phyloP scores from a whole-genome alignment of 2,329 filamentous ascomycete genomes.

The Fusarium subglutinans region DNA sequence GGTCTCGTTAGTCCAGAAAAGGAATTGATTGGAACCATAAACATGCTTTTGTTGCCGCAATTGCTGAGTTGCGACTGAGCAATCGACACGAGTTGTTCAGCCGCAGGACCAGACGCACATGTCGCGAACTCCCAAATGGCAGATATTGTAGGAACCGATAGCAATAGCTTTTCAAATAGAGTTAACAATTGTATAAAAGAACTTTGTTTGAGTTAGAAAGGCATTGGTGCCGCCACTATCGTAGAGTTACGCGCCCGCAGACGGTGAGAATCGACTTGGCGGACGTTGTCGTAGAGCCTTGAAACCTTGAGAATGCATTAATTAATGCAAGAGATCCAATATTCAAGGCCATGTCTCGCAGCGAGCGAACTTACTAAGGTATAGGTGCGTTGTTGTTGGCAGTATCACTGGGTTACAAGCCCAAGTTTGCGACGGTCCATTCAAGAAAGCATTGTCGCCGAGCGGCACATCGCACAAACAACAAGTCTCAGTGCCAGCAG shows the following conservation, averaged over 20 bases:
- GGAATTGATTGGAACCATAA: too few relatives aligned
- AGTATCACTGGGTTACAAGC: background rate
- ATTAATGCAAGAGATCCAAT: background rate
- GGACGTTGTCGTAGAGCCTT: background rate
- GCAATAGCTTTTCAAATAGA: fast-evolving
- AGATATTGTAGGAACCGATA: background rate
- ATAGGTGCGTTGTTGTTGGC: fast-evolving
- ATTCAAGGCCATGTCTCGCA: fast-evolving
- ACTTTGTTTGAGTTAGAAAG: background rate
- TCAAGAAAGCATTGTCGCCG: background rate
- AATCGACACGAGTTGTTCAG: too few relatives aligned
- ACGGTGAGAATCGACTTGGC: background rate
- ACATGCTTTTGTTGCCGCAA: background rate
- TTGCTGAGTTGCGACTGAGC: background rate
- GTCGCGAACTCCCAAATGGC: background rate
- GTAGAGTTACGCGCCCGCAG: background rate
- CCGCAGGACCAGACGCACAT: background rate
- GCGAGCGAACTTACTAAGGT: fast-evolving
- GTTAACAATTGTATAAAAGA: fast-evolving
- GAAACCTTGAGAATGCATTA: background rate
- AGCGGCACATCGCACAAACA: background rate
- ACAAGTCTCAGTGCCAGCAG: too few relatives aligned
- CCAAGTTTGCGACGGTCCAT: fast-evolving
- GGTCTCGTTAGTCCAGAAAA: too few relatives aligned
- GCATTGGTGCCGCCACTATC: background rate